A percentile compares a stretch with the other conserved stretches of the same genome.
Evolutionary conservation across 23 red algal species (phyloP).

Genomic region (Gracilaria domingensis): DNA sequence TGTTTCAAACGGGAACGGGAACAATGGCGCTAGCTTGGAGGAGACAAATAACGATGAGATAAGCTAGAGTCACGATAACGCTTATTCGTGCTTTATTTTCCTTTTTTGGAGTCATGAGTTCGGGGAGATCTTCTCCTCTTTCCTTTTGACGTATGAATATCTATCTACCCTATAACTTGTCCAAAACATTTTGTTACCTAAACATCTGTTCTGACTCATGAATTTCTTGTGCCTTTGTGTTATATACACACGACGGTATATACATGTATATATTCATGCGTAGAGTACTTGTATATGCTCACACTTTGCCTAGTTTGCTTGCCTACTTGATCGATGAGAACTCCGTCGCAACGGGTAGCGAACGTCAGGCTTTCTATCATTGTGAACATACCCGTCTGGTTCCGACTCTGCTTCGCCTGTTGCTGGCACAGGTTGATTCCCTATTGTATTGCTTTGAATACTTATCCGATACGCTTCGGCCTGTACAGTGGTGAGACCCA

Average conservation of each 20-base stretch:
- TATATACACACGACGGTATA: constrained; percentile 1
- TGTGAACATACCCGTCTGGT: neutral
- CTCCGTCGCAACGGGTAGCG: constrained; percentile 1
- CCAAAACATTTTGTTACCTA: constrained; percentile 44
- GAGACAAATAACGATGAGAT: neutral
- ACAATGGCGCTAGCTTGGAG: neutral
- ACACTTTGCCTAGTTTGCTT: constrained; percentile 16
- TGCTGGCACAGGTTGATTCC: neutral
- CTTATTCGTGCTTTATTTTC: neutral
- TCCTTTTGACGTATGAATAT: constrained; percentile 24
- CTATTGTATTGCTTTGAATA: constrained; percentile 7
- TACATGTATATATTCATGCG: neutral
- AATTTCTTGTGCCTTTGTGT: constrained; percentile 24
- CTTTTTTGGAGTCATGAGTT: constrained; percentile 14
- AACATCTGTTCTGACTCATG: constrained; percentile 38
- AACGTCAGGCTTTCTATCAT: constrained; percentile 22
- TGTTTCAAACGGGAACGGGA: constrained; percentile 31
- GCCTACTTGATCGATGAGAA: constrained; percentile 22
- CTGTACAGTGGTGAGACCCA: constrained; percentile 30
- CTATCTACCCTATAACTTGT: constrained; percentile 40
- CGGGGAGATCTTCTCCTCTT: constrained; percentile 7
- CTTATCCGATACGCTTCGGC: constrained; percentile 46
- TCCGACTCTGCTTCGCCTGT: neutral
- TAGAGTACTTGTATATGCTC: neutral
- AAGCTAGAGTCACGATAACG: constrained; percentile 15